Base-by-base conservation (phyloP, 1,284 basidiomycete species). In the Apiotrichum montevideense region DNA sequence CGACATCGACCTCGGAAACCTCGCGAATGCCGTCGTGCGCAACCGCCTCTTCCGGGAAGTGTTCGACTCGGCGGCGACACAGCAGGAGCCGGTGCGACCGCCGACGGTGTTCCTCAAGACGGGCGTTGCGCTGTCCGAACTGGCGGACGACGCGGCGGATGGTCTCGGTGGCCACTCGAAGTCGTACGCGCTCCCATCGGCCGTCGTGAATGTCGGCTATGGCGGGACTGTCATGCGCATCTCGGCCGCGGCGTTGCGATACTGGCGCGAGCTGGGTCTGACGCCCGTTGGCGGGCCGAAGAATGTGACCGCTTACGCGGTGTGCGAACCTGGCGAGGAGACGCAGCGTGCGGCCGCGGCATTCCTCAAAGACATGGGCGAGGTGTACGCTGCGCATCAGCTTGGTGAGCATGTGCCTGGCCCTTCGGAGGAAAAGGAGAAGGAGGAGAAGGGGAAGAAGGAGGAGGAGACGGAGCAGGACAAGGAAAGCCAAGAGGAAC, bases 231-330 rank as follows among this genome's bases (percentile, higher is more conserved):
- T 73, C 42, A 64, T 68, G 51, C 63, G 63, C 15, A 50, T 73
- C 4, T 63, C 63, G 1, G 67, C 68, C 8, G 66, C 72, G 1
- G 59, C 61, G 3, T 41, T 73, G 32, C 61, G 66, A 29, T 75
- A 71, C 52, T 75, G 72, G 71, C 56, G 62, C 14, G 70, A 75
- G 54, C 62, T 73, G 2, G 72, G 71, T 1, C 55, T 75, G 0
- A 55, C 65, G 46, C 73, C 73, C 40, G 63, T 65, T 1, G 70
- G 72, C 14, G 73, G 73, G 4, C 52, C 57, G n/a, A 73, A 75
- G 61, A 53, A 69, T 42, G 47, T 73, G 13, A 47, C 52, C 4
- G 65, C 64, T 13, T 58, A 65, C 32, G 56, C 66, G 0, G 41
- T 73, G 1, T 67, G 65, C 47, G 59, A 62, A n/a, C 53, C 52